phyloP scores from a whole-genome alignment of 129 eudicot genomes.

The carrot (Daucus carota) region DNA sequence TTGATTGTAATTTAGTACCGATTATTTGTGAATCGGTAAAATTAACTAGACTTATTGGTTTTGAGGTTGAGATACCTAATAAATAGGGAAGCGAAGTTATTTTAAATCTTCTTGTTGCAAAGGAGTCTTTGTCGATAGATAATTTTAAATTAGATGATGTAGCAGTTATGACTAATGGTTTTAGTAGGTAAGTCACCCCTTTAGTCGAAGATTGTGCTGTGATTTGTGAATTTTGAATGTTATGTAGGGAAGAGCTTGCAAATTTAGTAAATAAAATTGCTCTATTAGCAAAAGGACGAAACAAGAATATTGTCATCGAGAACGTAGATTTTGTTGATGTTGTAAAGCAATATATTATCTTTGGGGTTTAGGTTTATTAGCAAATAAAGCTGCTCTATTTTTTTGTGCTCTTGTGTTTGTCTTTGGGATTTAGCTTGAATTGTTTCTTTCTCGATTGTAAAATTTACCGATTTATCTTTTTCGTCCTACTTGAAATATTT shows the following conservation, averaged over 20 bases:
- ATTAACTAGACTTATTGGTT: not conserved
- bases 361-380: too few species aligned
- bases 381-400: too few species aligned
- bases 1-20: conserved; percentile 92
- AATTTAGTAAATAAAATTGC: conserved; percentile 97
- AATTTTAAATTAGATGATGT: conserved; percentile 68
- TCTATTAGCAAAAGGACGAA: conserved; percentile 84
- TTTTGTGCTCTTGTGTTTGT: too few species aligned
- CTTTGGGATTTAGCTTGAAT: too few species aligned
- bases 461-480: too few species aligned
- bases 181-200: conserved; percentile 59
- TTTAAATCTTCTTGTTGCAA: conserved; percentile 69
- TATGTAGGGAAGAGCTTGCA: conserved; percentile 94
- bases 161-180: conserved; percentile 95
- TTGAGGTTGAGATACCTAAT: conserved; percentile 92
- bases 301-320: conserved; percentile 63
- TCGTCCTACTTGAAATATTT: not conserved
- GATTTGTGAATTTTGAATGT: conserved; percentile 13
- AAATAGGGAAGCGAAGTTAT: conserved; percentile 77
- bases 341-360: too few species aligned
- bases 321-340: conserved; percentile 78
- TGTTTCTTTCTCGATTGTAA: too few species aligned
- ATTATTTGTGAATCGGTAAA: conserved; percentile 30
- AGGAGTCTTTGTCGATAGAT: conserved; percentile 75
- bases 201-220: conserved; percentile 2